phyloP scores from a whole-genome alignment of 1,284 basidiomycete species.

The Kalmanozyma brasiliensis region DNA sequence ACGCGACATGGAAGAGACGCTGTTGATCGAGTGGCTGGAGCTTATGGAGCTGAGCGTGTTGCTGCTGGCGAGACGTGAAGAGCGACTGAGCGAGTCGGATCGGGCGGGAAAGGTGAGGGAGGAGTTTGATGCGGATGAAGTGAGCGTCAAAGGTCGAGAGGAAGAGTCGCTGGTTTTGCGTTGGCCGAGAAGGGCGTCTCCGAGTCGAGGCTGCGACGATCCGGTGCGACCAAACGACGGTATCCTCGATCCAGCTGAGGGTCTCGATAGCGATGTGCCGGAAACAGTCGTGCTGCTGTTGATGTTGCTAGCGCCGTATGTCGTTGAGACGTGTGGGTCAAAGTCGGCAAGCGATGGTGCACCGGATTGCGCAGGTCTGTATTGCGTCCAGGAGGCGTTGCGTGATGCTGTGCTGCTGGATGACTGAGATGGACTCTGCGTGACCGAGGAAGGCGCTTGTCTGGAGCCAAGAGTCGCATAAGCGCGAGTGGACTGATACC shows the following conservation, averaged over 20 bases:
- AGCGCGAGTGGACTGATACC: conserved; percentile 12
- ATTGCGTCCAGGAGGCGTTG: conserved; percentile 37
- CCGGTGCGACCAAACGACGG: conserved; percentile 38
- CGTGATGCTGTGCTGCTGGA: conserved; percentile 13
- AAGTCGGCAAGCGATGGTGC: conserved; percentile 22
- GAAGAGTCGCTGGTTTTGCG: conserved; percentile 42
- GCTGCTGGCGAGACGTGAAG: conserved; percentile 18
- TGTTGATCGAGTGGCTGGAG: conserved; percentile 25
- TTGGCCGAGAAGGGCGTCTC: conserved; percentile 45
- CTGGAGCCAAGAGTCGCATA: conserved; percentile 27
- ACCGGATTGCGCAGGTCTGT: conserved; percentile 16
- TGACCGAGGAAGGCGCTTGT: conserved; percentile 6
- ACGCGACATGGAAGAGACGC: conserved; percentile 27
- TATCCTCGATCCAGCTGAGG: conserved; percentile 38
- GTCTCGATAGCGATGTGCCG: conserved; percentile 13
- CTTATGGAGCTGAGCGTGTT: conserved; percentile 14
- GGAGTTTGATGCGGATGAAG: conserved; percentile 37
- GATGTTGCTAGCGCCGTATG: conserved; percentile 1
- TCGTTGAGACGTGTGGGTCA: conserved; percentile 16
- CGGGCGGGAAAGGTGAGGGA: conserved; percentile 37
- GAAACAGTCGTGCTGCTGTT: neutral
- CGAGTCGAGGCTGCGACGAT: conserved; percentile 38
- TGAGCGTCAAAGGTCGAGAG: conserved; percentile 17
- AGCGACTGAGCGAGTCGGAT: conserved; percentile 32
- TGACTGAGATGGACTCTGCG: conserved; percentile 10